phyloP scores from a whole-genome alignment of 805 yeast species.

The Debaryomyces tyrocola region DNA sequence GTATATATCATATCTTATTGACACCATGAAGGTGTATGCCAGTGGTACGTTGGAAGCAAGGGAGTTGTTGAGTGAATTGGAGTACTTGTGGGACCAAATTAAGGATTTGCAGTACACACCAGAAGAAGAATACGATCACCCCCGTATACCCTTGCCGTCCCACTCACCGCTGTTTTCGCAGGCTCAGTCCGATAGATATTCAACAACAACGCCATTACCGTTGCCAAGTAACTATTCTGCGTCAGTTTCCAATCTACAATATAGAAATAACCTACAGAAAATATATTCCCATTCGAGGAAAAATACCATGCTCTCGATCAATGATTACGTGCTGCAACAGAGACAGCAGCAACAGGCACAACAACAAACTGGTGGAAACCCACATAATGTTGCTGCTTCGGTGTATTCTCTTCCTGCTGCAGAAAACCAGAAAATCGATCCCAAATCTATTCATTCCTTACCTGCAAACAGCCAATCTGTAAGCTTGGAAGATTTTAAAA shows the following conservation, averaged over 20 bases:
- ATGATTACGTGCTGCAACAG: conserved; percentile 37
- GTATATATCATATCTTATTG: conserved; percentile 67
- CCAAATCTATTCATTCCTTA: conserved; percentile 10
- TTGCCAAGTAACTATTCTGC: conserved; percentile 28
- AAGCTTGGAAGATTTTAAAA: conserved; percentile 40
- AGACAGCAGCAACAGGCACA: conserved; percentile 18
- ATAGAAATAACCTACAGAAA: conserved; percentile 37
- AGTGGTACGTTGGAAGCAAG: conserved; percentile 65
- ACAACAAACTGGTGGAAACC: conserved; percentile 7
- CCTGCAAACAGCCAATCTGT: conserved; percentile 10
- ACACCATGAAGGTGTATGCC: conserved; percentile 71
- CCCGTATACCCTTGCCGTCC: conserved; percentile 26
- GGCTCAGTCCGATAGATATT: conserved; percentile 34
- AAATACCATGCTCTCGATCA: conserved; percentile 33
- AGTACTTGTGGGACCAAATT: conserved; percentile 73
- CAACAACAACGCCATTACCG: conserved; percentile 34
- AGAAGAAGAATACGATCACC: conserved; percentile 30
- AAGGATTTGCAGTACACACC: conserved; percentile 42
- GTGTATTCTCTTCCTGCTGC: conserved; percentile 18
- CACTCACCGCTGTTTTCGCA: conserved; percentile 36
- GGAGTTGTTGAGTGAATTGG: conserved; percentile 66
- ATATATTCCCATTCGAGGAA: conserved; percentile 45
- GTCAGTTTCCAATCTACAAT: conserved; percentile 25
- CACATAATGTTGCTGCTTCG: conserved; percentile 14
- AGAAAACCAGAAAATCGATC: conserved; percentile 3